Conservation (phyloP, 1,284 basidiomycete species). For the Phellopilus nigrolimitatus region DNA sequence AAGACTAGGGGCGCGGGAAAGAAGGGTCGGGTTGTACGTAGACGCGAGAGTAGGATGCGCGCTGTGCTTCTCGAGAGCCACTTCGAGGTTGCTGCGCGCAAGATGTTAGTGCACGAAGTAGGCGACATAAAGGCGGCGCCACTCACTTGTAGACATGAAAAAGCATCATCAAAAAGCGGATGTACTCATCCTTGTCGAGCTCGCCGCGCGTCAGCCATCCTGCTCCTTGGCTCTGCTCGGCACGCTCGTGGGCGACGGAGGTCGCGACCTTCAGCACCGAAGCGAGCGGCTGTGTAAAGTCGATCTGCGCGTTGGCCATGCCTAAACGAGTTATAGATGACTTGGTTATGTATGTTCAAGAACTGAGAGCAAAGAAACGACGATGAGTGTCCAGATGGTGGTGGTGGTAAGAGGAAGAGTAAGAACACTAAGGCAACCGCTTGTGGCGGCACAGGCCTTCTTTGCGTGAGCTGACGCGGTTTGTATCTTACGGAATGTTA, state of each 20-base stretch:
- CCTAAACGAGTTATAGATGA: no score
- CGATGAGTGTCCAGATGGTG: not conserved
- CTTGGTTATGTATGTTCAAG: no score
- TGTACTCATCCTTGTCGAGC: constrained; percentile 61
- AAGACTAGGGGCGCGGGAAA: constrained; percentile 55
- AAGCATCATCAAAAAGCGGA: constrained; percentile 69
- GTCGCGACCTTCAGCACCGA: constrained; percentile 51
- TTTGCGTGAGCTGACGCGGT: no score
- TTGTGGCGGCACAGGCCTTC: no score
- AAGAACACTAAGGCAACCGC: constrained; percentile 6
- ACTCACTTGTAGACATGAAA: constrained; percentile 78
- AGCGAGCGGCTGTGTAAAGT: constrained; percentile 30
- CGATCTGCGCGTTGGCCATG: not conserved
- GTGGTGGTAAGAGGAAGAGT: not conserved
- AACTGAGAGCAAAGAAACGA: no score
- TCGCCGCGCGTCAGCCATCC: constrained; percentile 56
- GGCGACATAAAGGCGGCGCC: constrained; percentile 6
- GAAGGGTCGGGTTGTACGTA: constrained; percentile 67
- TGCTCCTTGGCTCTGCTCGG: constrained; percentile 58
- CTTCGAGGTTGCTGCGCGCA: constrained; percentile 53
- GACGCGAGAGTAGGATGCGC: constrained; percentile 58
- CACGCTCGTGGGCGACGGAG: constrained; percentile 54
- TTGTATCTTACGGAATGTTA: not conserved
- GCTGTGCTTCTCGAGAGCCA: constrained; percentile 58
- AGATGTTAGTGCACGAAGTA: not conserved